These are phyloP conservation scores for Cryptococcus depauperatus DNA, from an alignment of 1,284 basidiomycete genomes.

Conservation along the genomic window DNA sequence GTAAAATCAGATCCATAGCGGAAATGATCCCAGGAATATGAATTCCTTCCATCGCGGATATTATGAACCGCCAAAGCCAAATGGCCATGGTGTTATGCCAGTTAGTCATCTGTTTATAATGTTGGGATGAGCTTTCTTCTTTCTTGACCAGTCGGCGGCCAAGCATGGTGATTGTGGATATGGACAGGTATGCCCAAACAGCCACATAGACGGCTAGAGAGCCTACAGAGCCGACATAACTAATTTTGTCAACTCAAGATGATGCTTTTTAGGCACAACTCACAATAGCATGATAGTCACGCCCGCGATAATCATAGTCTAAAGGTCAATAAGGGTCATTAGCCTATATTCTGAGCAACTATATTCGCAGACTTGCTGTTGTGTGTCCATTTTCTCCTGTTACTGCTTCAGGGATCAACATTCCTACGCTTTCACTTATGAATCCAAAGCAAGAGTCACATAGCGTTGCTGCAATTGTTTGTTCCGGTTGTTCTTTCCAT, in stretches of 20 bases:
- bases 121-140: constrained; percentile 9
- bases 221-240: constrained; percentile 30
- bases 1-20: constrained; percentile 19
- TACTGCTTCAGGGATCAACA: neutral
- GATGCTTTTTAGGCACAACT: too few species aligned
- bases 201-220: constrained; percentile 17
- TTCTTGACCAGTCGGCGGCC: constrained; percentile 12
- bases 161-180: constrained; percentile 22
- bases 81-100: constrained; percentile 35
- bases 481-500: constrained; percentile 16
- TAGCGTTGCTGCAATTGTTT: constrained; percentile 24
- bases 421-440: neutral
- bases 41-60: constrained; percentile 23
- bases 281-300: too few species aligned
- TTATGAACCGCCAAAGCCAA: constrained; percentile 31
- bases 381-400: too few species aligned
- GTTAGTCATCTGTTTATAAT: constrained; percentile 21
- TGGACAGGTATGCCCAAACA: constrained; percentile 20
- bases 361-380: too few species aligned
- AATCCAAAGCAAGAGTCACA: constrained; percentile 20
- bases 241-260: too few species aligned
- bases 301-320: too few species aligned
- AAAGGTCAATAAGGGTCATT: too few species aligned
- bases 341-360: too few species aligned
- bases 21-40: constrained; percentile 27